Conservation (phyloP, 2,329 filamentous ascomycete genomes). For the Ilyonectria destructans region DNA sequence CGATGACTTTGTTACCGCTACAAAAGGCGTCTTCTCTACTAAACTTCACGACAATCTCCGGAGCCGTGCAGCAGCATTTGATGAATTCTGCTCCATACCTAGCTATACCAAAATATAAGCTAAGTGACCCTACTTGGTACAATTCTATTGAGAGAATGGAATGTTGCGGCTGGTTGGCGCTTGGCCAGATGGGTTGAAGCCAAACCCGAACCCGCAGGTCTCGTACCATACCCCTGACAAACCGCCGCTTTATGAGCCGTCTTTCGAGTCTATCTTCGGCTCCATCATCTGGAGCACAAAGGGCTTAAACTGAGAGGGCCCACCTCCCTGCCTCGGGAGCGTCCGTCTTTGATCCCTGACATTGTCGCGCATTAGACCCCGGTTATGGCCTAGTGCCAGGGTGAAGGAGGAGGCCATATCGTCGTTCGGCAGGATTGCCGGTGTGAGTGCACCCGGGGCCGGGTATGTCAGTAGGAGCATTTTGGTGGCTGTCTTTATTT, state of each 20-base stretch:
- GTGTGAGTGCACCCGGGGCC: conserved; percentile 13
- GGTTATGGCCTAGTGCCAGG: conserved; percentile 19
- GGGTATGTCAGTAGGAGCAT: conserved; percentile 34
- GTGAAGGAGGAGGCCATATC: conserved; percentile 19
- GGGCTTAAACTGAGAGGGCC: conserved; percentile 29
- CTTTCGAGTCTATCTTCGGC: neutral
- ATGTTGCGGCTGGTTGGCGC: neutral
- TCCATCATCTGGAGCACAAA: conserved; percentile 31
- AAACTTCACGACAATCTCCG: too few species aligned
- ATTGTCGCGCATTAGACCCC: conserved; percentile 19
- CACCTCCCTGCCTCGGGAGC: conserved; percentile 24
- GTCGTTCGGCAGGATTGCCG: conserved; percentile 20
- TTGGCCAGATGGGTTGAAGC: neutral
- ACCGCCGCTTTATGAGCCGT: conserved; percentile 6
- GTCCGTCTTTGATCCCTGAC: conserved; percentile 8
- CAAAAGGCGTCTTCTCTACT: too few species aligned
- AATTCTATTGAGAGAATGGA: neutral
- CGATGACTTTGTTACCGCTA: too few species aligned
- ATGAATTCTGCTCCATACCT: too few species aligned
- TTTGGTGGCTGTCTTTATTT: conserved; percentile 16
- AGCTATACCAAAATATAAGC: too few species aligned
- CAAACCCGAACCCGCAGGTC: neutral
- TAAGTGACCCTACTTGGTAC: too few species aligned
- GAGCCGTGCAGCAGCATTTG: too few species aligned
- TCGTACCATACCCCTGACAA: conserved; percentile 12